Base-by-base conservation (phyloP, 371 early-diverging fungal species). In the Actinomortierella ambigua region DNA sequence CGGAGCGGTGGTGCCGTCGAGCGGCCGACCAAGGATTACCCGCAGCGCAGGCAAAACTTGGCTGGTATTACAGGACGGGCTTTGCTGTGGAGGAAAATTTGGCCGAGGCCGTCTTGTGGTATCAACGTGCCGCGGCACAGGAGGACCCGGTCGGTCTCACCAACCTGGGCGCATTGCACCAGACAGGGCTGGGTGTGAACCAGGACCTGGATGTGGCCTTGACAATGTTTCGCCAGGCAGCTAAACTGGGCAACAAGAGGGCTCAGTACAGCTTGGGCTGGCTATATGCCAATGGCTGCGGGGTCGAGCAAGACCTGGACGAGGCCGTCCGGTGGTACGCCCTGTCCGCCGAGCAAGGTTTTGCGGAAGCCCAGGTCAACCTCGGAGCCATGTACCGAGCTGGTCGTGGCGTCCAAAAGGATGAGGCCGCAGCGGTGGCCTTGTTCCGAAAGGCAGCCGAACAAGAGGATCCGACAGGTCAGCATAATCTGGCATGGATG, bases 211-310 rank as follows among this genome's bases (percentile, higher is more conserved):
- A 66, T 3, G 78, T 84, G 41, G 94, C 94, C 4, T 85, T 92
- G 23, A 59, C 77, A 48, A 93, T 89, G 88, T 95, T 91, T 75
- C 65, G 65, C 15, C 61, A 80, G 34, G 80, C 93, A 2, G 92
- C 95, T 5, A 84, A 83, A 53, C 80, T 84, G 53, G 94, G 93
- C 6, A 91, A 92, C 75, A 85, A 88, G 29, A 90, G 88, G 77
- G 94, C 92, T 20, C 90, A 91, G 67, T 91, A 91, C 76, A 78
- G 84, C 13, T 78, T 95, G 15, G 93, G 93, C 9, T 91, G 87
- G 57, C 93, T 92, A 65, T 86, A 88, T 58, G 90, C 93, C 71
- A 88, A 90, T 57, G 96, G 95, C 20, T 86, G 93, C 50, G 96
- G 96, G 17, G 77, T 85, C 0, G 61, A 68, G 2, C 82, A 82